Evolutionary conservation across 176 grass and related monocot species (phyloP).

Genomic region (Leersia perrieri): DNA sequence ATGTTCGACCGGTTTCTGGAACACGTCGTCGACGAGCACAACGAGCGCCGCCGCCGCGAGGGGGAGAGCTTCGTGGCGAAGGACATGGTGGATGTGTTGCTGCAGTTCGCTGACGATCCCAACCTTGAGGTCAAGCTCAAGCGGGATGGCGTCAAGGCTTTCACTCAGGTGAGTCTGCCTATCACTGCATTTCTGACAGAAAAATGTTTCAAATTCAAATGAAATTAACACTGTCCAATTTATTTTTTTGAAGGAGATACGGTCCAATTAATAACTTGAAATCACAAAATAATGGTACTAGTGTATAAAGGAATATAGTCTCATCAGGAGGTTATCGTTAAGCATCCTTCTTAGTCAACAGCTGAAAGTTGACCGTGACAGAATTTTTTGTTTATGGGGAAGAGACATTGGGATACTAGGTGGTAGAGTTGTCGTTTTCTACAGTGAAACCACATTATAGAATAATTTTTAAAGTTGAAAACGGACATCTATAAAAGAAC

Average conservation of each 20-base stretch:
- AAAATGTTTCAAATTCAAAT: not conserved
- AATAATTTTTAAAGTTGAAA: not conserved
- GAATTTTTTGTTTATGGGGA: too few species aligned
- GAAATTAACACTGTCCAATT: not conserved
- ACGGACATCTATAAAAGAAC: not conserved
- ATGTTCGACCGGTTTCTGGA: conserved; percentile 83
- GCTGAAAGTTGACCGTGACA: too few species aligned
- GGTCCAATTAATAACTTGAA: not conserved
- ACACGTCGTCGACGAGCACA: conserved; percentile 79
- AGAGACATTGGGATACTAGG: too few species aligned
- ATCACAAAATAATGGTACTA: not conserved
- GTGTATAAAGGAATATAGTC: too few species aligned
- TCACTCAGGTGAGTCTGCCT: conserved; percentile 65
- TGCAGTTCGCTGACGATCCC: conserved; percentile 68
- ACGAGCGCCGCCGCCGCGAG: conserved; percentile 38
- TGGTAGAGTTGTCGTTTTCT: too few species aligned
- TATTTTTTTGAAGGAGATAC: too few species aligned
- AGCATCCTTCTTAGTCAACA: too few species aligned
- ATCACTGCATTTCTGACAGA: not conserved
- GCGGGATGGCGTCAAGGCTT: conserved; percentile 67
- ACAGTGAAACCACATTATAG: not conserved
- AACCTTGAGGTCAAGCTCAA: conserved; percentile 66
- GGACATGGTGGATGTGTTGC: conserved; percentile 91
- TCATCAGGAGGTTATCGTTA: too few species aligned
- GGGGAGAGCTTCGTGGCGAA: conserved; percentile 58